Percentiles rank a stretch among this genome's conserved stretches.
These are phyloP conservation scores for Solanum dulcamara DNA, from an alignment of 257 asterid genomes.

Conservation along the genomic window DNA sequence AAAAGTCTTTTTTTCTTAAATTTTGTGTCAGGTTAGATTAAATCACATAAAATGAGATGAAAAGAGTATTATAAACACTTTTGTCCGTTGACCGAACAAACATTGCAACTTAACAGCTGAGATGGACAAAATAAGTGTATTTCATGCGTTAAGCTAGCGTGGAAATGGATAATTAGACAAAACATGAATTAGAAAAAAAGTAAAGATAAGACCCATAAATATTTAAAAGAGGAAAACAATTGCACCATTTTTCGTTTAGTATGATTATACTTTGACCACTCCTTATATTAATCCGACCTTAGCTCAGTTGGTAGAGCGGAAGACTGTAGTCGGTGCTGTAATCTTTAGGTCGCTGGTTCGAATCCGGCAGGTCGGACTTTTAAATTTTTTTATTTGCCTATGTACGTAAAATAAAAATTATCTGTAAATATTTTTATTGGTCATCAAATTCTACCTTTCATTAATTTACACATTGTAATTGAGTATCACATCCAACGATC, in stretches of 20 bases:
- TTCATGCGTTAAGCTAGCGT: not conserved
- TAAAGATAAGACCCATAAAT: too few relatives aligned
- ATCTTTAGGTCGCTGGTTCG: constrained; percentile 22
- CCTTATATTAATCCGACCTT: not conserved
- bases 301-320: constrained; percentile 72
- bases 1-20: too few relatives aligned
- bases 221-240: too few relatives aligned
- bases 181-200: too few relatives aligned
- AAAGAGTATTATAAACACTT: not conserved
- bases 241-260: too few relatives aligned
- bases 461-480: too few relatives aligned
- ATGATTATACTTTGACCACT: rapidly evolving
- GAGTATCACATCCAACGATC: too few relatives aligned
- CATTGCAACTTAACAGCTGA: not conserved
- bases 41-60: too few relatives aligned
- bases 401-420: too few relatives aligned
- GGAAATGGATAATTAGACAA: not conserved
- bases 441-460: too few relatives aligned
- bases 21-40: too few relatives aligned
- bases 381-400: not conserved
- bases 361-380: constrained; percentile 25
- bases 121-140: not conserved
- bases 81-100: not conserved
- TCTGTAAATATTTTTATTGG: too few relatives aligned
- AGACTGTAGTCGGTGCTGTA: constrained; percentile 32